Base-by-base conservation (phyloP, 176 grass and related monocot species). In the Oryza meyeriana region DNA sequence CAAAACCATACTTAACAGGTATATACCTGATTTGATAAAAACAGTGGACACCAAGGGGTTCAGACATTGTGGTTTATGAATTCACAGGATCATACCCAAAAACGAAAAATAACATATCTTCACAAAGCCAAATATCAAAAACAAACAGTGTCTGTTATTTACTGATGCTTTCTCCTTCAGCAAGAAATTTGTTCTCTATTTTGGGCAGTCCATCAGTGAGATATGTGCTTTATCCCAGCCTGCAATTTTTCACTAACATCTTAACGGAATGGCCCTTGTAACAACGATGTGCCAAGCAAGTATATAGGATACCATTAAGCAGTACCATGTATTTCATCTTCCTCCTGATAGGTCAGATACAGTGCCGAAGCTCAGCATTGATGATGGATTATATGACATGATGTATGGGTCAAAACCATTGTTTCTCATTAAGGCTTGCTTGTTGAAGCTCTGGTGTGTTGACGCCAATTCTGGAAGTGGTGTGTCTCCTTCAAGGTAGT, bases 401-500 rank as follows among this genome's bases (percentile, higher is more conserved):
- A 45, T 45, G 42, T 45, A 45, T 14, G 42, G 42, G 50, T 57
- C 30, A 71, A 4, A 69, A 84, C 77, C 42, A 85, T 58, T 12
- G 16, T 30, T 45, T 3, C 86, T 79, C 40, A 80, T 31, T 61
- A 83, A 39, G 5, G 68, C 29, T 0, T 76, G 47, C 58, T 34
- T 55, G 33, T 41, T 38, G 18, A 85, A 89, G 58, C 64, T 79
- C 42, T 74, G 26, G 8, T 66, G 52, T 20, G 61, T 6, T 5
- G 26, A 13, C 1, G 73, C 73, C 50, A 92, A 5, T 16, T 92
- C 86, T 8, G 90, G 90, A 2, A 83, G 3, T 16, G 73, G 78
- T 52, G 1, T 0, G n/a, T 87, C 45, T 0, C 86, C 83, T 12
- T 92, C 73, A 34, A 88, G 78, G 32, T 80, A 92, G 29, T 83